A percentile compares a stretch with the other conserved stretches of the same genome.
phyloP scores from a whole-genome alignment of 345 rosid genomes.

The Hibiscus tridactylites region DNA sequence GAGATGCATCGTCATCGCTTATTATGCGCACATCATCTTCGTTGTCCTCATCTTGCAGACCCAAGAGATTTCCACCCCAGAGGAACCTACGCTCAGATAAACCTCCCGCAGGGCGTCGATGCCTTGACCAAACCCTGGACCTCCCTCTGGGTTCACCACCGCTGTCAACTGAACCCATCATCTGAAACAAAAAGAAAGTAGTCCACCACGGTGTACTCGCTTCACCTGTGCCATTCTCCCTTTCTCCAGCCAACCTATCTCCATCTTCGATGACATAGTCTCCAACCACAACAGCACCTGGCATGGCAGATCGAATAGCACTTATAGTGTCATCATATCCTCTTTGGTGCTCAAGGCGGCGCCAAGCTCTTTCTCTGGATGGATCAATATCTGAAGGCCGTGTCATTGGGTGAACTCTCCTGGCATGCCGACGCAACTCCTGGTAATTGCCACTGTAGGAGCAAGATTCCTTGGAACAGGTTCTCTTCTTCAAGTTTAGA shows the following conservation, averaged over 20 bases:
- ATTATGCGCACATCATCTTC: slow-evolving; percentile 37
- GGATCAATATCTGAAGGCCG: slow-evolving; percentile 86
- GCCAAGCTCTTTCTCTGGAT: slow-evolving; percentile 80
- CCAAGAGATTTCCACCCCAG: slow-evolving; percentile 90
- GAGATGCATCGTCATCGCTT: slow-evolving; percentile 49
- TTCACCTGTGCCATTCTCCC: slow-evolving; percentile 44
- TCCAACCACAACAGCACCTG: slow-evolving; percentile 88
- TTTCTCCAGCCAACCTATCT: slow-evolving; percentile 50
- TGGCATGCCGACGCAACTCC: slow-evolving; percentile 79
- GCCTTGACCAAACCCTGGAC: slow-evolving; percentile 73
- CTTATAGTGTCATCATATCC: slow-evolving; percentile 79
- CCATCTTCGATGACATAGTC: slow-evolving; percentile 89
- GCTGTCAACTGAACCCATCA: slow-evolving; percentile 67
- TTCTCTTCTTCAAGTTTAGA: slow-evolving; percentile 65
- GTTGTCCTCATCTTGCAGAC: slow-evolving; percentile 58
- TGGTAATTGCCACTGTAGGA: slow-evolving; percentile 65
- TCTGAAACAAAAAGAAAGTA: slow-evolving; percentile 68
- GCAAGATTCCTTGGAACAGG: slow-evolving; percentile 82
- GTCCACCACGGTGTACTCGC: slow-evolving; percentile 53
- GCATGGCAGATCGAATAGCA: slow-evolving; percentile 80
- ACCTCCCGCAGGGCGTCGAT: slow-evolving; percentile 43
- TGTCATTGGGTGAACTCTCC: slow-evolving; percentile 68
- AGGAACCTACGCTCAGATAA: slow-evolving; percentile 62
- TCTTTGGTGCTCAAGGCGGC: slow-evolving; percentile 64
- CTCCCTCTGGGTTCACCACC: slow-evolving; percentile 49